Evolutionary conservation across 192 early-diverging fungal genomes (phyloP).

Genomic region (Rhizophagus prolifer): DNA sequence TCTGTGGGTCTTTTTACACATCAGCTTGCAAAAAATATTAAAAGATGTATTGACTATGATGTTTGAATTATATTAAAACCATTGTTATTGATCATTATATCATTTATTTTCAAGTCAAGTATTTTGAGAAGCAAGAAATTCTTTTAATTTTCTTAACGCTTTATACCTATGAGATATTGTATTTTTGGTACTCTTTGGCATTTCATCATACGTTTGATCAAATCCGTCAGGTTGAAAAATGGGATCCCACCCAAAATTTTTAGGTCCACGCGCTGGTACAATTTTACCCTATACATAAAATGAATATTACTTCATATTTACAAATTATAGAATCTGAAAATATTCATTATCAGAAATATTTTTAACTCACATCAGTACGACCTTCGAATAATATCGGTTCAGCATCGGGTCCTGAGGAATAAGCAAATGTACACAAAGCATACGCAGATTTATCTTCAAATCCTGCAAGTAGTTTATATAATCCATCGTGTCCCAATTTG

Average conservation of each 20-base stretch:
- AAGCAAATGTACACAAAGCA: constrained; percentile 91
- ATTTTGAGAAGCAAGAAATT: neutral
- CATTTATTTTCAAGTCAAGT: neutral
- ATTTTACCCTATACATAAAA: constrained; percentile 67
- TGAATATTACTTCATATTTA: no score
- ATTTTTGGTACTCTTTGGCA: constrained; percentile 84
- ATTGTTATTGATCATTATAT: neutral
- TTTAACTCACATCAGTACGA: constrained; percentile 52
- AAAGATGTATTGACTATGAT: no score
- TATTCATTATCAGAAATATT: neutral
- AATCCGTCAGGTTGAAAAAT: constrained; percentile 85
- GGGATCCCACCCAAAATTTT: constrained; percentile 95
- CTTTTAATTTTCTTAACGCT: constrained; percentile 70
- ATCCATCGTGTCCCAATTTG: constrained; percentile 67
- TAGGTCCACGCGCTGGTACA: constrained; percentile 80
- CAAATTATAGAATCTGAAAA: neutral
- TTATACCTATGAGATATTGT: constrained; percentile 84
- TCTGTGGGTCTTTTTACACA: neutral
- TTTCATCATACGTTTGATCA: constrained; percentile 81
- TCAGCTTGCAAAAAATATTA: neutral
- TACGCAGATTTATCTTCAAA: constrained; percentile 89
- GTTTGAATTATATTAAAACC: no score
- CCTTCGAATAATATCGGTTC: constrained; percentile 92
- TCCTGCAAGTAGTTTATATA: constrained; percentile 81
- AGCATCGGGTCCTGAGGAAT: constrained; percentile 73